phyloP scores from a whole-genome alignment of 2,329 filamentous ascomycete genomes.

The Exophiala viscosa region DNA sequence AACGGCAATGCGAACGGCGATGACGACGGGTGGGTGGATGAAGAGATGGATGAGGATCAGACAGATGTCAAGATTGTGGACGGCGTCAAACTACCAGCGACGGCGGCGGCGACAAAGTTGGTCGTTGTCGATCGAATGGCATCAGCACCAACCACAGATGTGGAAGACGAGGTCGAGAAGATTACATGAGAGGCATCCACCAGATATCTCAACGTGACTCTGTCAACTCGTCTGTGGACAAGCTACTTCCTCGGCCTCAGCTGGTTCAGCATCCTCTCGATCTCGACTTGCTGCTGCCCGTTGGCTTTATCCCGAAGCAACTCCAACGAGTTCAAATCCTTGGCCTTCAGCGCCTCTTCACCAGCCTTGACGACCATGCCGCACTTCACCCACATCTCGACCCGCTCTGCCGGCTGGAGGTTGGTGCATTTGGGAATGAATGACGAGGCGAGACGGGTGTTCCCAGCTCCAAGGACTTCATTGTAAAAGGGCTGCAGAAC shows the following conservation, averaged over 20 bases:
- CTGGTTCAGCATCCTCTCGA: constrained; percentile 71
- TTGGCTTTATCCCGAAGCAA: constrained; percentile 70
- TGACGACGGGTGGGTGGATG: constrained; percentile 29
- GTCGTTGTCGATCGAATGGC: constrained; percentile 31
- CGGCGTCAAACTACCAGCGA: constrained; percentile 14
- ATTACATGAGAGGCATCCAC: constrained; percentile 37
- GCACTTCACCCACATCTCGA: constrained; percentile 96
- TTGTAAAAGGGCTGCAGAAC: constrained; percentile 76
- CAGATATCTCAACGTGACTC: neutral
- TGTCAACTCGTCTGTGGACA: neutral
- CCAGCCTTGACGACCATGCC: constrained; percentile 83
- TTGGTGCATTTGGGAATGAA: constrained; percentile 86
- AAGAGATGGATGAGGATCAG: constrained; percentile 25
- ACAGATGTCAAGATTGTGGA: constrained; percentile 21
- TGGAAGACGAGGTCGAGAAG: constrained; percentile 38
- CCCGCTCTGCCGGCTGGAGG: constrained; percentile 63
- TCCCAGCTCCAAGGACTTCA: constrained; percentile 80
- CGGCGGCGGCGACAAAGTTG: constrained; percentile 27
- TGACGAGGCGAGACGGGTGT: constrained; percentile 74
- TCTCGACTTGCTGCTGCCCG: constrained; percentile 67
- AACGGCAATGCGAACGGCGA: constrained; percentile 50
- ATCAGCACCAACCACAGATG: constrained; percentile 15
- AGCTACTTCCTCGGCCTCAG: constrained; percentile 43
- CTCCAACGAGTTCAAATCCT: constrained; percentile 72
- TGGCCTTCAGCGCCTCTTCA: constrained; percentile 81